Percentiles rank a stretch among this genome's conserved stretches.
phyloP scores from a whole-genome alignment of 768 basidiomycete species.

The Lactarius hatsudake region DNA sequence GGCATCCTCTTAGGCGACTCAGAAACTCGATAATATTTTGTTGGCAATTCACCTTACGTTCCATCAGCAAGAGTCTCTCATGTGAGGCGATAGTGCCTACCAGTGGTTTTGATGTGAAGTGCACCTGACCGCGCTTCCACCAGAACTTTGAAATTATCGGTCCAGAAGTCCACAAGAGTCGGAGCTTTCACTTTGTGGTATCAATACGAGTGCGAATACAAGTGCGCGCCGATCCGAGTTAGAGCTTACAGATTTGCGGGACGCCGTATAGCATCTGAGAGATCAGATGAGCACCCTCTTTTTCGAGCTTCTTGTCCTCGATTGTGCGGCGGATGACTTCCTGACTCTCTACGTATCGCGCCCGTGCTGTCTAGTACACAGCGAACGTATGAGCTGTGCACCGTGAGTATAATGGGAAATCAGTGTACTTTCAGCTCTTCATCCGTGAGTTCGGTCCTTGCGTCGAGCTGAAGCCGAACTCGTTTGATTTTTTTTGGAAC shows the following conservation, averaged over 20 bases:
- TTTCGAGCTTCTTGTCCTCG: slow-evolving; percentile 53
- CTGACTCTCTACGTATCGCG: slow-evolving; percentile 67
- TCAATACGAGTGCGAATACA: slow-evolving; percentile 10
- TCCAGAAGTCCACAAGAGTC: slow-evolving; percentile 71
- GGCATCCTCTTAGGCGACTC: neutral
- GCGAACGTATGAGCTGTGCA: slow-evolving; percentile 2
- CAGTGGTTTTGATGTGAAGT: slow-evolving; percentile 40
- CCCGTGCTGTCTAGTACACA: slow-evolving; percentile 43
- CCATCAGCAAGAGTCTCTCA: neutral
- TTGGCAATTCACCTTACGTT: slow-evolving; percentile 41
- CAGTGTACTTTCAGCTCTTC: slow-evolving; percentile 67
- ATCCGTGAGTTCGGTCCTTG: slow-evolving; percentile 76
- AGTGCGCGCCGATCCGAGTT: neutral
- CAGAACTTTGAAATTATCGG: slow-evolving; percentile 65
- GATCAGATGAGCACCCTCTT: slow-evolving; percentile 49
- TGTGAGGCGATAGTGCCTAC: slow-evolving; percentile 27
- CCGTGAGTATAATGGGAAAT: neutral
- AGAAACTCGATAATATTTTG: slow-evolving; percentile 48
- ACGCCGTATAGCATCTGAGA: slow-evolving; percentile 66
- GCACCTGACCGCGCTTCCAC: slow-evolving; percentile 57
- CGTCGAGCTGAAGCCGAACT: slow-evolving; percentile 59
- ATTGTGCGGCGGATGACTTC: slow-evolving; percentile 49
- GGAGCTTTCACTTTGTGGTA: slow-evolving; percentile 56
- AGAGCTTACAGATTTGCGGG: slow-evolving; percentile 57
- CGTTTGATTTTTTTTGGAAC: slow-evolving; percentile 45